Conservation (phyloP, 2,329 filamentous ascomycete genomes). For the Sporothrix luriei region DNA sequence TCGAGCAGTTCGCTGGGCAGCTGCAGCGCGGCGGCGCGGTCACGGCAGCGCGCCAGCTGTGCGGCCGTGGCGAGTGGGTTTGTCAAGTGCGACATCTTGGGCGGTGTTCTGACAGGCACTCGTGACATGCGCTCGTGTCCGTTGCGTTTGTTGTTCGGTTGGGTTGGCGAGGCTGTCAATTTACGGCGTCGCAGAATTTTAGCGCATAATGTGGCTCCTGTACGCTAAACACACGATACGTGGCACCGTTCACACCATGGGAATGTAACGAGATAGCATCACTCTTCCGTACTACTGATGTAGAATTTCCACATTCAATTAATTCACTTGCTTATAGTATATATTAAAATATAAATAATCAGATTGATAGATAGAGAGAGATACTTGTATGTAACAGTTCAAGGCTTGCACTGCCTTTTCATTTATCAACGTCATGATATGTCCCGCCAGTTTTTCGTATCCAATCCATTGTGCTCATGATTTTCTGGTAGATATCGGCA, state of each 20-base stretch:
- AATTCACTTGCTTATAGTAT: background rate
- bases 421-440: too few species aligned
- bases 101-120: too few species aligned
- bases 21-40: slow-evolving; percentile 57
- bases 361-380: too few species aligned
- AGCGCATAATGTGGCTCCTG: background rate
- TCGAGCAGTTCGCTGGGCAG: slow-evolving; percentile 71
- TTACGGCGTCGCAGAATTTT: background rate
- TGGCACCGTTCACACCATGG: background rate
- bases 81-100: slow-evolving; percentile 62
- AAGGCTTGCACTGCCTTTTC: too few species aligned
- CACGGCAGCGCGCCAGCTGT: slow-evolving; percentile 63
- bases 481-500: background rate
- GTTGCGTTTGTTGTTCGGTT: background rate
- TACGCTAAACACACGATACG: background rate
- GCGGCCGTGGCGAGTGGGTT: slow-evolving; percentile 73
- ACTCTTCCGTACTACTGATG: too few species aligned
- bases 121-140: background rate
- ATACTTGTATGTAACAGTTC: too few species aligned
- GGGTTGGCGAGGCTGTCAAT: slow-evolving; percentile 19
- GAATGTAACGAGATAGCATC: background rate
- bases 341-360: background rate
- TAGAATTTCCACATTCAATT: too few species aligned
- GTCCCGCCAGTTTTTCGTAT: too few species aligned
- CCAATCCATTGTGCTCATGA: background rate